Percentiles rank a stretch among this genome's conserved stretches.
These are phyloP conservation scores for Cymbidium sinense DNA, from an alignment of 106 monocot species.

Conservation along the genomic window DNA sequence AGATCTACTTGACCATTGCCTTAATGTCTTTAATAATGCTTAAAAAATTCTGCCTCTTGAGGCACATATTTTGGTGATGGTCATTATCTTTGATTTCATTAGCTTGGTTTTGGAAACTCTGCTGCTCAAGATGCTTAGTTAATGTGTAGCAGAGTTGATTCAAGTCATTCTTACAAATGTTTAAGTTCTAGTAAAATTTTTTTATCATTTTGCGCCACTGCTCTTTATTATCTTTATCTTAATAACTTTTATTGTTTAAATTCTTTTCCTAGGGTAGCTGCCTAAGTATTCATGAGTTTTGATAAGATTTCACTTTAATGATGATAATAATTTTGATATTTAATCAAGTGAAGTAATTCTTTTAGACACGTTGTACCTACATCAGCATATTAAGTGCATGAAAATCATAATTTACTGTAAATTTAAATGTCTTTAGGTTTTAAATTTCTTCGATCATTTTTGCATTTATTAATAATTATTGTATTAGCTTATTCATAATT, in stretches of 20 bases:
- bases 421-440: no score
- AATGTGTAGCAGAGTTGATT: background rate
- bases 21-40: background rate
- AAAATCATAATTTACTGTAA: background rate
- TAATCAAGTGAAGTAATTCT: background rate
- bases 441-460: no score
- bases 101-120: background rate
- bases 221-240: background rate
- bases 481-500: no score
- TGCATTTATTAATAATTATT: no score
- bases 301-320: background rate
- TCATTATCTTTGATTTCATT: conserved; percentile 3
- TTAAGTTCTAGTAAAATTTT: background rate
- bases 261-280: background rate
- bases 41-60: background rate
- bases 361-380: background rate
- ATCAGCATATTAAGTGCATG: background rate
- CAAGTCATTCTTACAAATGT: background rate
- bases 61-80: background rate
- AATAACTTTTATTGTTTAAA: background rate
- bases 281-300: background rate
- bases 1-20: background rate
- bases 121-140: background rate
- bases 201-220: background rate
- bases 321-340: background rate